Conservation (phyloP, 2,329 filamentous ascomycete species). For the Epichloe aotearoae region DNA sequence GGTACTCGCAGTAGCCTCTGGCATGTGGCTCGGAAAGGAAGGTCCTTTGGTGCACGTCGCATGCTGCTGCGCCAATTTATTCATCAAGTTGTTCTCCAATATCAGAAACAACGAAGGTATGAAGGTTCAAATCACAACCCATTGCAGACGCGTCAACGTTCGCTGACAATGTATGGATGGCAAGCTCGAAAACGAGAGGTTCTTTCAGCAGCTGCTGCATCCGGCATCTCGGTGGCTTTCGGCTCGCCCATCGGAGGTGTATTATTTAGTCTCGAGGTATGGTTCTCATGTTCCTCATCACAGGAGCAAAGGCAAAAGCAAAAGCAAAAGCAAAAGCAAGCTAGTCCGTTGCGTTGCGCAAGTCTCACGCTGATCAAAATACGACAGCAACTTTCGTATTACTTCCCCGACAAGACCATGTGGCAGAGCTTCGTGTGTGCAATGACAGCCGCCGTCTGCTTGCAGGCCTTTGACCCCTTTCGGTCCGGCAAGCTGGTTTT, state of each 20-base stretch:
- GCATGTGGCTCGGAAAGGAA: slow-evolving; percentile 95
- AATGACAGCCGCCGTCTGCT: slow-evolving; percentile 91
- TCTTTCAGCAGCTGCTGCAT: slow-evolving; percentile 80
- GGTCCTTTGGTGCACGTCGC: slow-evolving; percentile 91
- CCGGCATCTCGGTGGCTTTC: slow-evolving; percentile 88
- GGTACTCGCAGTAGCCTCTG: slow-evolving; percentile 83
- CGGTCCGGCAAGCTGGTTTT: slow-evolving; percentile 89
- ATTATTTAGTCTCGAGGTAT: slow-evolving; percentile 81
- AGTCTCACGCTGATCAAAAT: not conserved
- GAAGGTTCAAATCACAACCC: slow-evolving; percentile 5
- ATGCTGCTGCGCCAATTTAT: slow-evolving; percentile 88
- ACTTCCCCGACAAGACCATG: slow-evolving; percentile 98
- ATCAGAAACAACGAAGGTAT: slow-evolving; percentile 78
- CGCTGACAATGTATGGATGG: not conserved
- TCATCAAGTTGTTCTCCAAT: slow-evolving; percentile 73
- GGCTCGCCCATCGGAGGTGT: slow-evolving; percentile 90
- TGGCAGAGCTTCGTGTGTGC: slow-evolving; percentile 99
- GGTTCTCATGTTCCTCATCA: slow-evolving; percentile 3
- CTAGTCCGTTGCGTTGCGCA: too few relatives aligned
- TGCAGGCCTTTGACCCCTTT: slow-evolving; percentile 90
- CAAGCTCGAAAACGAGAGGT: slow-evolving; percentile 84
- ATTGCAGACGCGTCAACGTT: not conserved
- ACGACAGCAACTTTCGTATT: slow-evolving; percentile 76
- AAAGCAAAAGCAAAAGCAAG: not conserved
- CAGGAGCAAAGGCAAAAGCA: not conserved